These are phyloP conservation scores for Penicillium griseofulvum DNA, from an alignment of 2,329 filamentous ascomycete genomes.

Conservation along the genomic window DNA sequence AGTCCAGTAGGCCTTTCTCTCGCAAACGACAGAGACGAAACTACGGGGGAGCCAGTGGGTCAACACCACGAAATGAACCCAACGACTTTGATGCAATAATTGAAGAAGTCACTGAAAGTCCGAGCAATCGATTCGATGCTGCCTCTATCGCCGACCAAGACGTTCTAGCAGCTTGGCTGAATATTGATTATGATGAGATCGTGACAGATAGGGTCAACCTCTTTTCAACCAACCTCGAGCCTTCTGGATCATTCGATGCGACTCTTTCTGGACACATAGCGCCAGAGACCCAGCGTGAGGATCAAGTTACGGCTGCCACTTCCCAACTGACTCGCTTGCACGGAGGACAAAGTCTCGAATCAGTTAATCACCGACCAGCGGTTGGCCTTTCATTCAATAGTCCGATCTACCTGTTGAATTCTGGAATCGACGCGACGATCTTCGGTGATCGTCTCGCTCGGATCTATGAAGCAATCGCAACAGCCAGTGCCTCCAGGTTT, in stretches of 20 bases:
- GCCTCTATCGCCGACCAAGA: neutral
- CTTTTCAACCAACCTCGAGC: neutral
- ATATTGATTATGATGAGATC: slow-evolving; percentile 7
- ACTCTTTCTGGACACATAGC: neutral
- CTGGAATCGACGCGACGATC: slow-evolving; percentile 17
- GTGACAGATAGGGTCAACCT: neutral
- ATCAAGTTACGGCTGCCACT: neutral
- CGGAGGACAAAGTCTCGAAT: neutral
- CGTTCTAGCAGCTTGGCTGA: slow-evolving; percentile 11
- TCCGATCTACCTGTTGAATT: slow-evolving; percentile 25
- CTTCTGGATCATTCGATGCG: neutral
- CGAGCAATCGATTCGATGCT: neutral
- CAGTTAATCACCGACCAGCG: neutral
- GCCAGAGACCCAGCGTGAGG: neutral
- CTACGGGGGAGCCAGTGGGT: no score
- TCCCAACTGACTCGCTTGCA: neutral
- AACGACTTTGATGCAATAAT: neutral
- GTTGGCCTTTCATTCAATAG: slow-evolving; percentile 17
- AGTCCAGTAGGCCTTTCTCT: neutral
- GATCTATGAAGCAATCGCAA: slow-evolving; percentile 23
- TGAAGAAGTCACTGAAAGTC: neutral
- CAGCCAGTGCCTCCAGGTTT: slow-evolving; percentile 17
- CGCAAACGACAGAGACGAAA: slow-evolving; percentile 1
- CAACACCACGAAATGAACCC: neutral
- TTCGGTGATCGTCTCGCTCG: slow-evolving; percentile 16